A percentile compares a stretch with the other conserved stretches of the same genome.
phyloP scores from a whole-genome alignment of 305 asterid genomes.

The Fraxinus xanthoxyloides region DNA sequence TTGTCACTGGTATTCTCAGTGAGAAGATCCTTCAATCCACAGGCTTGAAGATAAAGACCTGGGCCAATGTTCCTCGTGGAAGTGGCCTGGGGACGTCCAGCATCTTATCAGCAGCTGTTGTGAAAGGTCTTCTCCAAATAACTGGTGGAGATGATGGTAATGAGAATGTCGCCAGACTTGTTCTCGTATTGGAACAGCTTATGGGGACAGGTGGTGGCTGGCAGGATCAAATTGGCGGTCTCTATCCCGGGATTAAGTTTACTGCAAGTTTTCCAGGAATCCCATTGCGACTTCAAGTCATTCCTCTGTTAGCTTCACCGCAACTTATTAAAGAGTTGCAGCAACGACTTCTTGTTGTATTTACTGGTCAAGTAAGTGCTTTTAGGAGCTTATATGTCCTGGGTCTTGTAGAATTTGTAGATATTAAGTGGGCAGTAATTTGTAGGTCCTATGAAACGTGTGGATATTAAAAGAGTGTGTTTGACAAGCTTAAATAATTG shows the following conservation, averaged over 20 bases:
- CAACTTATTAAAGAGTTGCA: constrained; percentile 62
- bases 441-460: neutral
- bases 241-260: constrained; percentile 80
- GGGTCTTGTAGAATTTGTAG: neutral
- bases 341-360: constrained; percentile 72
- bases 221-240: constrained; percentile 99
- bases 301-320: constrained; percentile 77
- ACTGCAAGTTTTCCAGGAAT: constrained; percentile 60
- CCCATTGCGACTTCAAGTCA: constrained; percentile 80
- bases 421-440: neutral
- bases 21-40: constrained; percentile 37
- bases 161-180: constrained; percentile 82
- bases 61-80: constrained; percentile 98
- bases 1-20: constrained; percentile 57
- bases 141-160: constrained; percentile 66
- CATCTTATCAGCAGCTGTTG: constrained; percentile 47
- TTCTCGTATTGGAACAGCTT: constrained; percentile 84
- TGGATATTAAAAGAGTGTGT: neutral
- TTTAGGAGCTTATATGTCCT: constrained; percentile 23
- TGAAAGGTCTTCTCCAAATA: constrained; percentile 73
- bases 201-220: constrained; percentile 99
- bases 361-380: constrained; percentile 82
- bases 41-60: constrained; percentile 74
- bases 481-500: neutral
- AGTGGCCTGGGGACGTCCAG: constrained; percentile 72